phyloP scores from a whole-genome alignment of 2,329 filamentous ascomycete species.

The Tolypocladium endophyticum region DNA sequence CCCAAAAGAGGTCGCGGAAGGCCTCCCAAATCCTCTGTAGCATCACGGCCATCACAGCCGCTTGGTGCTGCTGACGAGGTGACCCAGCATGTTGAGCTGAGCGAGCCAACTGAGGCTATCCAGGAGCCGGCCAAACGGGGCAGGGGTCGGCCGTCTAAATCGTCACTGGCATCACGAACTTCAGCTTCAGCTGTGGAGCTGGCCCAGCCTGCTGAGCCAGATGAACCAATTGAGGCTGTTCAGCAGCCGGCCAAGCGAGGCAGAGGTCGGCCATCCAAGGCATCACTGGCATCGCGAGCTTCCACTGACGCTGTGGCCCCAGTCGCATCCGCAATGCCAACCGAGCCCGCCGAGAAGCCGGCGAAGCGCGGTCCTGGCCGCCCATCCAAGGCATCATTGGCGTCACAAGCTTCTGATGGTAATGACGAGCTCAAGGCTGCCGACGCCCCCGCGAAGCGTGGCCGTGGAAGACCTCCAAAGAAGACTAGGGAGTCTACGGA shows the following conservation, averaged over 20 bases:
- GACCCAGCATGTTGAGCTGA: no score
- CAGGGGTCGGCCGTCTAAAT: slow-evolving; percentile 11
- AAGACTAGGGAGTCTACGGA: not conserved
- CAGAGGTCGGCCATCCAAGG: slow-evolving; percentile 11
- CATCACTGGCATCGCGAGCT: slow-evolving; percentile 15
- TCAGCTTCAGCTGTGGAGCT: slow-evolving; percentile 14
- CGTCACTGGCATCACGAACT: slow-evolving; percentile 16
- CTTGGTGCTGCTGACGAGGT: not conserved
- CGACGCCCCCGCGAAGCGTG: slow-evolving; percentile 15
- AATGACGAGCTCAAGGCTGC: slow-evolving; percentile 10
- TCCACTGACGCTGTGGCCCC: slow-evolving; percentile 14
- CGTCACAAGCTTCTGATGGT: slow-evolving; percentile 12
- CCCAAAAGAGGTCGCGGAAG: slow-evolving; percentile 16
- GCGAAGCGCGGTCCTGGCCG: slow-evolving; percentile 18
- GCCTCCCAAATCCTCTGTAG: slow-evolving; percentile 1
- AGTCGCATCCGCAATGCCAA: slow-evolving; percentile 6
- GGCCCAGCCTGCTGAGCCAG: slow-evolving; percentile 5
- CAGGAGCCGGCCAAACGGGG: slow-evolving; percentile 8
- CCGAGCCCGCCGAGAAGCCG: slow-evolving; percentile 4
- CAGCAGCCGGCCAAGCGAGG: slow-evolving; percentile 9
- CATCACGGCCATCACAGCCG: slow-evolving; percentile 1
- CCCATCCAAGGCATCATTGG: slow-evolving; percentile 19
- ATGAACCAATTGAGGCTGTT: not conserved
- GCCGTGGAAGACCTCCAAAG: slow-evolving; percentile 19
- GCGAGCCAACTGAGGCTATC: no score